Evolutionary conservation across 179 eudicot genomes (phyloP), one percentile per base, ranked within the genome.

Genomic region (Pouteria campechiana): DNA sequence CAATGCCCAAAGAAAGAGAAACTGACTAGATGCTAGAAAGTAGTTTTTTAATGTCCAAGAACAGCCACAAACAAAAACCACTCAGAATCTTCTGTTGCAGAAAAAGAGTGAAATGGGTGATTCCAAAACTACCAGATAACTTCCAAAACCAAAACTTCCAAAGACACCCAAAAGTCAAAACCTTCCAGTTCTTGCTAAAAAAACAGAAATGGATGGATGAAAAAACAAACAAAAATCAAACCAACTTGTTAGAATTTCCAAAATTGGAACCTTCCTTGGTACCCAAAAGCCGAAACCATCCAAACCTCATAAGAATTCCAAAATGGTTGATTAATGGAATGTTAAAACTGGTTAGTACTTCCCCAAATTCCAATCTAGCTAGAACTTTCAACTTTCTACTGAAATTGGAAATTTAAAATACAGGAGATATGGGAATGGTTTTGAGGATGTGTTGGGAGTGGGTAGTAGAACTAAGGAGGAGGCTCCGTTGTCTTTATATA

Each of bases 371-470:
- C 10, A 39, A 17, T 7, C 20, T 7, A 17, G 14, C 2, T 9
- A 5, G 1, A 18, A 9, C 6, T 17, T 12, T 29, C 6, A 17
- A 1, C 39, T 41, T 17, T 5, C 21, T 6, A 17, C 4, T 17
- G 46, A 24, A 20, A 6, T 7, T 48, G 58, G 25, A 50, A 28
- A 54, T 49, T 46, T 58, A 36, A 46, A 43, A 48, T 36, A 18
- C 21, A 24, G 55, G 48, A 34, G 37, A 31, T 59, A 9, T 24
- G 9, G n/a, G 22, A 8, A 30, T 20, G 44, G 58, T 25, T 43
- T 64, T 35, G 60, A 52, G 57, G 52, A 48, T 41, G 43, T 52
- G 41, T 41, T 64, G 27, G 46, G 33, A 50, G 44, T n/a, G 13
- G 22, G 11, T 8, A 9, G 50, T 17, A 17, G 63, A 37, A 52